These are phyloP conservation scores for Trametes villosa DNA, from an alignment of 768 basidiomycete genomes.

Conservation along the genomic window DNA sequence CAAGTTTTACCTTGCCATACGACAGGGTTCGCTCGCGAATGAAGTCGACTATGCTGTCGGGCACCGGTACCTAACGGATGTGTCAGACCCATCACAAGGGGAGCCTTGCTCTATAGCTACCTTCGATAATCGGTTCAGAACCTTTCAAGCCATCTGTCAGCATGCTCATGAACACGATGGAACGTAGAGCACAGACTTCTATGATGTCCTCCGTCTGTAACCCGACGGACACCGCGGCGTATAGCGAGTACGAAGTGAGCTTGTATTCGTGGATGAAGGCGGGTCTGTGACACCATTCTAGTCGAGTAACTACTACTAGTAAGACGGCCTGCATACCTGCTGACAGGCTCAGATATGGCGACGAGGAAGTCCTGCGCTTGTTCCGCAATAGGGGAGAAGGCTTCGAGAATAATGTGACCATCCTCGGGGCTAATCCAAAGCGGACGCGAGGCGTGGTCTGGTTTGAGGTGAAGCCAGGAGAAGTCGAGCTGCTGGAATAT, in stretches of 20 bases:
- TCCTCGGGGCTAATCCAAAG: constrained; percentile 96
- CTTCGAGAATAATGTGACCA: constrained; percentile 93
- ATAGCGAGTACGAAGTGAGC: constrained; percentile 95
- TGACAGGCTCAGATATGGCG: constrained; percentile 98
- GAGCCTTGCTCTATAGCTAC: constrained; percentile 39
- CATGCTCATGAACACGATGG: constrained; percentile 34
- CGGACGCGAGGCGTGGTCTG: constrained; percentile 90
- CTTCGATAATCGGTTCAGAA: constrained; percentile 82
- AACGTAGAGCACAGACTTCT: constrained; percentile 64
- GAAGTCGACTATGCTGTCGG: constrained; percentile 80
- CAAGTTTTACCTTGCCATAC: constrained; percentile 98
- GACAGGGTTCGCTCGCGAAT: constrained; percentile 94
- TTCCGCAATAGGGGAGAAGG: constrained; percentile 96
- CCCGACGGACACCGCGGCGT: constrained; percentile 98
- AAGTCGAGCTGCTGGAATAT: constrained; percentile 88
- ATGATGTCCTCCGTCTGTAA: constrained; percentile 98
- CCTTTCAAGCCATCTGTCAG: constrained; percentile 45
- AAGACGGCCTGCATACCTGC: constrained; percentile 68
- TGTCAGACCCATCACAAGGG: constrained; percentile 1
- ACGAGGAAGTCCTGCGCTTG: constrained; percentile 98
- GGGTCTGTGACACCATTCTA: constrained; percentile 59
- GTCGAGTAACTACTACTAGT: constrained; percentile 36
- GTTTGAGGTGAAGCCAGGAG: constrained; percentile 83
- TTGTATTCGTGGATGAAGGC: constrained; percentile 99
- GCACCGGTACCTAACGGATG: constrained; percentile 80